phyloP scores from a whole-genome alignment of 306 rosid genomes.

The Rosa lucieae region DNA sequence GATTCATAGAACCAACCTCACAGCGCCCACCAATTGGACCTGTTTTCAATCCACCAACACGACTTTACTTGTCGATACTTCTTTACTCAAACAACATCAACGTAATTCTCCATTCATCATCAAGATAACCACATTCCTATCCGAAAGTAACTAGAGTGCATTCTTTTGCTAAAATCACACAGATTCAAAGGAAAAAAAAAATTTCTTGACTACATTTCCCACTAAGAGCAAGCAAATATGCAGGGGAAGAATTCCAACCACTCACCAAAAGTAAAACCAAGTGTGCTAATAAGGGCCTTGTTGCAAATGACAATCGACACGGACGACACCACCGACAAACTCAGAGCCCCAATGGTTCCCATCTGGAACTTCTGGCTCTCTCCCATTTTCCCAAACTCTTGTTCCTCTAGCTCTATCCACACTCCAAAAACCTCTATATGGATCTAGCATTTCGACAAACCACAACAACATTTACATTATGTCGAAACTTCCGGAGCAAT shows the following conservation, averaged over 20 bases:
- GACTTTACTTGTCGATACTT: not conserved
- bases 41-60: conserved; percentile 1
- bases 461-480: not conserved
- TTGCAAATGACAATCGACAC: conserved; percentile 86
- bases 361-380: conserved; percentile 65
- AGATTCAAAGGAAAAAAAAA: not conserved
- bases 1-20: not conserved
- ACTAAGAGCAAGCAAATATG: not conserved
- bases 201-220: not conserved
- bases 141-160: not conserved
- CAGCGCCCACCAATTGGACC: not conserved
- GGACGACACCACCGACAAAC: conserved; percentile 78
- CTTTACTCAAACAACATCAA: not conserved
- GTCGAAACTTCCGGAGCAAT: not conserved
- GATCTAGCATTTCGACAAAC: conserved; percentile 22
- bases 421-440: conserved; percentile 20
- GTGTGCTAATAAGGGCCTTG: conserved; percentile 68
- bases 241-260: not conserved
- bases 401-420: not conserved
- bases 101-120: conserved; percentile 2
- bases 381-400: conserved; percentile 44
- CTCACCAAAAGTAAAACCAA: conserved; percentile 76
- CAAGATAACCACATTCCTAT: not conserved
- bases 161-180: not conserved
- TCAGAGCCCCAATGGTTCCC: conserved; percentile 78